Evolutionary conservation across 441 rosid genomes (phyloP).

Genomic region (Erodium texanum): DNA sequence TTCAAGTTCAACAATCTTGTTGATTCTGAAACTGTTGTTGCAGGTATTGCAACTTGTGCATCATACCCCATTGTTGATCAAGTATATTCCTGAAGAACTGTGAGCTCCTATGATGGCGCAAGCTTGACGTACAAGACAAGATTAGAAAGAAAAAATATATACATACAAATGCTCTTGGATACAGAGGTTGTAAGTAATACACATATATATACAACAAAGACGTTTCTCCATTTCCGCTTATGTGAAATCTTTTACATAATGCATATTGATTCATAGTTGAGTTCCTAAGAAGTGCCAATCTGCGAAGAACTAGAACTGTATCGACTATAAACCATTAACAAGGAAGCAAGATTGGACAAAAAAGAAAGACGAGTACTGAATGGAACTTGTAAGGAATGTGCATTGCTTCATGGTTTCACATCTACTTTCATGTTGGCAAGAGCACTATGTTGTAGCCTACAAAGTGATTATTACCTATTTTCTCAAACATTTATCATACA

Average conservation of each 20-base stretch:
- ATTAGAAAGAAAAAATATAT: not conserved
- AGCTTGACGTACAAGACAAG: constrained; percentile 14
- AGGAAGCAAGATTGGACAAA: not conserved
- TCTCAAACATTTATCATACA: not conserved
- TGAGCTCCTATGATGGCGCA: not conserved
- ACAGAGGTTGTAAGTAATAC: not conserved
- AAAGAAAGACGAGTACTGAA: not conserved
- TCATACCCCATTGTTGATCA: constrained; percentile 79
- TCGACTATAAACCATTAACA: not conserved
- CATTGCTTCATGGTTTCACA: not conserved
- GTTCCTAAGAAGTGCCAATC: too few species aligned
- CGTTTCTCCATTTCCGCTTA: not conserved
- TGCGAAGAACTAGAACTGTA: not conserved
- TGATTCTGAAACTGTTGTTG: constrained; percentile 10
- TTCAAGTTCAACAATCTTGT: too few species aligned
- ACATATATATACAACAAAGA: not conserved
- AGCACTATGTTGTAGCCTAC: not conserved
- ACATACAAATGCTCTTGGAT: not conserved
- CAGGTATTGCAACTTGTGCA: constrained; percentile 88
- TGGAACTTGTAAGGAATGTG: not conserved
- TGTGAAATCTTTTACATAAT: not conserved
- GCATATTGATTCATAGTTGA: not conserved
- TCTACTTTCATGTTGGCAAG: not conserved
- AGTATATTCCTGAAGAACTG: constrained; percentile 8
- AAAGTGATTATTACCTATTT: not conserved